Conservation (phyloP, 163 green algal genomes). For the Volvox carteri region DNA sequence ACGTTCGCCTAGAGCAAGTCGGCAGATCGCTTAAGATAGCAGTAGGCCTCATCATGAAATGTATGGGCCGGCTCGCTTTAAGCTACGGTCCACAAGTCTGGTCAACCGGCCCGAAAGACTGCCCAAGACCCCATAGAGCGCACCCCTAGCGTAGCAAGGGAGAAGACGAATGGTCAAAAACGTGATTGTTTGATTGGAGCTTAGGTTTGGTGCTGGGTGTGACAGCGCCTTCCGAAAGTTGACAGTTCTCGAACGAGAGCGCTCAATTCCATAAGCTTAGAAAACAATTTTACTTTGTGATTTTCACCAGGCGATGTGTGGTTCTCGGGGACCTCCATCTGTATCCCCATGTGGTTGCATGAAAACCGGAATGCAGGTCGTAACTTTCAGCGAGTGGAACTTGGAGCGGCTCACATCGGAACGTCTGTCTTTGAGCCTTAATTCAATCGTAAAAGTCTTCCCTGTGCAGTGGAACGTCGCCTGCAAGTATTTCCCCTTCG, state of each 20-base stretch:
- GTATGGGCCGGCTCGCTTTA: neutral
- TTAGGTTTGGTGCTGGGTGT: neutral
- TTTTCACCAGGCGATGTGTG: no score
- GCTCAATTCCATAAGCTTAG: no score
- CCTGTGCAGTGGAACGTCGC: neutral
- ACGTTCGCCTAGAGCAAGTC: neutral
- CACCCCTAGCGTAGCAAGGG: neutral
- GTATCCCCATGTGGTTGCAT: neutral
- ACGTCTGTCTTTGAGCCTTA: neutral
- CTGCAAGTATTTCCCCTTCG: neutral
- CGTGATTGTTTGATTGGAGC: neutral
- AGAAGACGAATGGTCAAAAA: neutral
- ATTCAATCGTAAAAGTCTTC: neutral
- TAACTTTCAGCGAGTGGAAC: neutral
- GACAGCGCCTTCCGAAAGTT: slow-evolving; percentile 16
- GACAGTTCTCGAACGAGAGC: slow-evolving; percentile 8
- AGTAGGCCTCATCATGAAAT: neutral
- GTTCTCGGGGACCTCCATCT: neutral
- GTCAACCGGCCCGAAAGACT: slow-evolving; percentile 19
- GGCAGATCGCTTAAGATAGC: slow-evolving; percentile 14
- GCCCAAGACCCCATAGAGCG: neutral
- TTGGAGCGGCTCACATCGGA: no score
- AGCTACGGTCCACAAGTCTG: neutral
- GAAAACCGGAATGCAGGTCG: neutral
- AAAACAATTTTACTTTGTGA: no score